Base-by-base conservation (phyloP, 805 yeast genomes). In the Wickerhamiella dianesei region DNA sequence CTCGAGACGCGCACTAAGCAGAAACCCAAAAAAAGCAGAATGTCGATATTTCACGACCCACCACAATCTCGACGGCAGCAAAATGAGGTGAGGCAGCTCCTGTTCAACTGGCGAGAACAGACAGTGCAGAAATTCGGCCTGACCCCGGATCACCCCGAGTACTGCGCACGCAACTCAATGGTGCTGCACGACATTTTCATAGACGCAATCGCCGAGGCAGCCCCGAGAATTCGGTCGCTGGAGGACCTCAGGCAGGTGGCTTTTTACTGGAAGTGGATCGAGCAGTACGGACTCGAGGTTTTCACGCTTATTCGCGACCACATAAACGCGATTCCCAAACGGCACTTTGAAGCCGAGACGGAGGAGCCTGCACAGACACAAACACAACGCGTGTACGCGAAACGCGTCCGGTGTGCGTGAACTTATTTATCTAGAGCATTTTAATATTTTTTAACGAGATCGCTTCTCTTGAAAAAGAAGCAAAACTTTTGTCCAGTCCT, bases 221-320 rank as follows among this genome's bases (percentile, higher is more conserved):
- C 61, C 18, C 37, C 48, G 5, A 19, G 40, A 16, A 59, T 59
- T 43, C 56, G 49, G 22, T 47, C 53, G 16, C 51, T 54, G 20
- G 49, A 49, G 19, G 63, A 59, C 44, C 48, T 59, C 17, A 41
- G 47, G 37, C 40, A 47, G 20, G 56, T 52, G 18, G 60, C 59
- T 4, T 53, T 49, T 49, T 59, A 57, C 50, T 59, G 63, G 63
- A 53, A 59, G 35, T 54, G 58, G 57, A 48, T 59, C 25, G 63
- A 59, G 42, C 44, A 37, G 41, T 58, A 53, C 41, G 63, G 62
- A 6, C 48, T 48, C 21, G 62, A 59, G 43, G 54, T 59, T 20
- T 59, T 49, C 44, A 46, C 47, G 13, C 44, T 56, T n/a, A 50
- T 59, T 22, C 50, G 50, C 4, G 54, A 49, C 35, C 50, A 51